Conservation (phyloP, 768 basidiomycete species). For the Naganishia onofrii region DNA sequence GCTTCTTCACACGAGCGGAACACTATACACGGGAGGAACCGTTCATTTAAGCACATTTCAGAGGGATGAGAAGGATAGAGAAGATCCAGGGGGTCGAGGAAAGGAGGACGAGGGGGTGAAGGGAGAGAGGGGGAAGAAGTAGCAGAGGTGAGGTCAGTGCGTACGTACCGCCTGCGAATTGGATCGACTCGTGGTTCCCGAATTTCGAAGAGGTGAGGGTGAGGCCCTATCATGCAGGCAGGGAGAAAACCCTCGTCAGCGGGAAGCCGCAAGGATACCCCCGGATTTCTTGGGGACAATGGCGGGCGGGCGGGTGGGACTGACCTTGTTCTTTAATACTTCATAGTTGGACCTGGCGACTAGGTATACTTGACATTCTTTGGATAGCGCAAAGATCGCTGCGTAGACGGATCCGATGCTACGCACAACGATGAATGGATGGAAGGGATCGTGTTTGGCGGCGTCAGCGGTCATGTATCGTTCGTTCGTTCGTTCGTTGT, state of each 20-base stretch:
- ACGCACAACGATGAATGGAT: not conserved
- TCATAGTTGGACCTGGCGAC: slow-evolving; percentile 48
- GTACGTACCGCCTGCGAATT: slow-evolving; percentile 48
- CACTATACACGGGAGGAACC: slow-evolving; percentile 29
- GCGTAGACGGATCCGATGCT: slow-evolving; percentile 50
- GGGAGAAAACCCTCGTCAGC: no score
- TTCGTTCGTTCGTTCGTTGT: no score
- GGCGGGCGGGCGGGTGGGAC: no score
- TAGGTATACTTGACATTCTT: slow-evolving; percentile 42
- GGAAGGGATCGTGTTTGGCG: no score
- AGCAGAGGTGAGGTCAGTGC: not conserved
- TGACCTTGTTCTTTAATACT: slow-evolving; percentile 37
- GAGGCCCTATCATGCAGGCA: slow-evolving; percentile 42
- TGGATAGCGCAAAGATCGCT: slow-evolving; percentile 44
- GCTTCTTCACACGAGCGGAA: slow-evolving; percentile 45
- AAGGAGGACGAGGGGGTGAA: no score
- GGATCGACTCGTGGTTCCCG: slow-evolving; percentile 42
- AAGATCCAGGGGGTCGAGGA: no score
- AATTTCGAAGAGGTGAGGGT: slow-evolving; percentile 40
- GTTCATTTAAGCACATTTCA: no score
- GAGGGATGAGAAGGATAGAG: no score
- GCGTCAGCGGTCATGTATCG: no score
- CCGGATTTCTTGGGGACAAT: no score
- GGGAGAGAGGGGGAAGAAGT: no score
- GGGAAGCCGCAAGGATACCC: no score